A percentile compares a stretch with the other conserved stretches of the same genome.
phyloP scores from a whole-genome alignment of 306 rosid species.

The Sesbania bispinosa region DNA sequence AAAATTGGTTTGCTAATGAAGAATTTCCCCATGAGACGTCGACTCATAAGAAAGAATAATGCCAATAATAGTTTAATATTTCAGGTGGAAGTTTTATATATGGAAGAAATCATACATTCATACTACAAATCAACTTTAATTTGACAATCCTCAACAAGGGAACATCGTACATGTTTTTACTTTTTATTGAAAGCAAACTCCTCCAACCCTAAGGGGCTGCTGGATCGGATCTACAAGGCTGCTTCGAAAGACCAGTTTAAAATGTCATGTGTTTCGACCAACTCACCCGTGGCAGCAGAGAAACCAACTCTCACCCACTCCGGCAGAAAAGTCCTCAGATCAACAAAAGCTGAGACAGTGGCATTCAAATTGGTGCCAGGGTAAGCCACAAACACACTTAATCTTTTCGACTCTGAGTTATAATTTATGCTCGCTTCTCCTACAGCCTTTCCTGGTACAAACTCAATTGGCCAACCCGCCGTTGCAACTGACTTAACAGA shows the following conservation, averaged over 20 bases:
- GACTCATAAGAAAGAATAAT: too few species aligned
- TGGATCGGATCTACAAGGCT: constrained; percentile 9
- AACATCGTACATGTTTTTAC: too few species aligned
- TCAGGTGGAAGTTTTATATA: too few species aligned
- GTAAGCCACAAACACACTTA: constrained; percentile 1
- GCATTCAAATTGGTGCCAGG: background rate
- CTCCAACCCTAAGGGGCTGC: too few species aligned
- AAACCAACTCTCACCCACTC: constrained; percentile 4
- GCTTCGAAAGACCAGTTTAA: constrained; percentile 12
- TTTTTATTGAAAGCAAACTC: too few species aligned
- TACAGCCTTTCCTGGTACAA: background rate
- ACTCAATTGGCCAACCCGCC: background rate
- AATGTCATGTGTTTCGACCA: constrained; percentile 25
- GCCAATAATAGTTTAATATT: too few species aligned
- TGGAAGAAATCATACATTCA: too few species aligned
- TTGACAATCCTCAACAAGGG: too few species aligned
- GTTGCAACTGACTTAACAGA: constrained; percentile 21
- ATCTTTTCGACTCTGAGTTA: constrained; percentile 18
- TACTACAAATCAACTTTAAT: too few species aligned
- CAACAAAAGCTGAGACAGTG: background rate
- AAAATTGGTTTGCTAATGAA: too few species aligned
- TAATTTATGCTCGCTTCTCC: constrained; percentile 29
- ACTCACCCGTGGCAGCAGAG: constrained; percentile 27
- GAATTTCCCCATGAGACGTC: too few species aligned
- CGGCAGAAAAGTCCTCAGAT: background rate